These are phyloP conservation scores for Plectranthus barbatus DNA, from an alignment of 257 asterid species.

Conservation along the genomic window DNA sequence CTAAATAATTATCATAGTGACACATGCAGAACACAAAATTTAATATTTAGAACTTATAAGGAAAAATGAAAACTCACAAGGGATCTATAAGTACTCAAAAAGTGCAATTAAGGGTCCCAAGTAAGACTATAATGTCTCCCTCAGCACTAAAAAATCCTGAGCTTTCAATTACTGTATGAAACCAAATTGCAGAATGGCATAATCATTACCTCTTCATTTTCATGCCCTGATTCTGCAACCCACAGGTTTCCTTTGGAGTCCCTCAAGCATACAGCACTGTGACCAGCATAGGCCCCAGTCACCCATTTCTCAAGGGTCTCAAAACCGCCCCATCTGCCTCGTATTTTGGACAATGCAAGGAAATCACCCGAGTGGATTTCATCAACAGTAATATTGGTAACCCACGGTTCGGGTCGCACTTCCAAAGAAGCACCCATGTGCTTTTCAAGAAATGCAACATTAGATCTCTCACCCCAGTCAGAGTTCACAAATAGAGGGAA, in stretches of 20 bases:
- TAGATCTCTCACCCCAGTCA: slow-evolving; percentile 73
- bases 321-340: slow-evolving; percentile 91
- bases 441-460: slow-evolving; percentile 68
- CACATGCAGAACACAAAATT: slow-evolving; percentile 9
- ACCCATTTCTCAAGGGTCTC: slow-evolving; percentile 96
- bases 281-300: slow-evolving; percentile 86
- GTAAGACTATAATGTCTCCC: background rate
- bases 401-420: slow-evolving; percentile 82
- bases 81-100: background rate
- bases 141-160: background rate
- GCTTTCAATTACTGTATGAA: background rate
- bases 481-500: slow-evolving; percentile 69
- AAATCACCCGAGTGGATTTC: slow-evolving; percentile 88
- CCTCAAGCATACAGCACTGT: slow-evolving; percentile 75
- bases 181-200: background rate
- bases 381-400: slow-evolving; percentile 45
- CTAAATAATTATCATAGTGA: background rate
- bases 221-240: slow-evolving; percentile 93
- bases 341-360: slow-evolving; percentile 69
- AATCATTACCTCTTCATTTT: slow-evolving; percentile 56
- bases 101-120: background rate
- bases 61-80: background rate
- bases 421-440: slow-evolving; percentile 81
- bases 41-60: background rate
- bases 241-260: slow-evolving; percentile 71